Evolutionary conservation across 2,329 filamentous ascomycete species (phyloP), one percentile per base, ranked within the genome.

Genomic region (Pseudogymnoascus sp.): DNA sequence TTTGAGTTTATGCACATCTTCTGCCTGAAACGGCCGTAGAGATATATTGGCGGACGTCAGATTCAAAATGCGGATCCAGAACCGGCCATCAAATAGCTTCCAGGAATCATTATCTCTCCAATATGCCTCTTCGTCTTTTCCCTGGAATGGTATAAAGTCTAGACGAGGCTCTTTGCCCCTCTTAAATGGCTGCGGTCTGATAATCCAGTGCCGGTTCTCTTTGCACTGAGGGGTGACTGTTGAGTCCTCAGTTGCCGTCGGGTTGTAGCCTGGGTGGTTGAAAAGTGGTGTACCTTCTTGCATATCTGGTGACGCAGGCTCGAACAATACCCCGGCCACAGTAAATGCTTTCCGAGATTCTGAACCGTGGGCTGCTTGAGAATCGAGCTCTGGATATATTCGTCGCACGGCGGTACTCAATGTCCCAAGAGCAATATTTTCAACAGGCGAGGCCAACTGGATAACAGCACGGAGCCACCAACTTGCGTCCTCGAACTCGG

Each of bases 11-110:
- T 50, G 40, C 56, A 69, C 37, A 59, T 72, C 68, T 2, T 61
- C 28, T 59, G 53, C n/a, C 1, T 21, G 7, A 23, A 72, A 66
- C 1, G 66, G 67, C 40, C 70, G 64, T 10, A 74, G 10, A 1
- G 18, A 31, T 8, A 71, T 16, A 3, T 61, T 56, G 5, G 3
- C 4, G 21, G 23, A 14, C 8, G 61, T 38, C 8, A 23, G 50
- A 53, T 69, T 71, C 56, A 64, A 40, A 12, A 85, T 63, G 14
- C 79, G 77, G 14, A 87, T 73, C 86, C 86, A 89, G 73, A 81
- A 88, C 1, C 86, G 82, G 0, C 84, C 82, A 71, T 89, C 86
- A 75, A 80, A 89, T 3, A 62, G 66, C 4, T 53, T 60, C 71
- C 72, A 75, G 2, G 68, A 59, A 3, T 56, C 28, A 18, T 60